Conservation (phyloP, 768 basidiomycete genomes). For the Tulasnella sp. region DNA sequence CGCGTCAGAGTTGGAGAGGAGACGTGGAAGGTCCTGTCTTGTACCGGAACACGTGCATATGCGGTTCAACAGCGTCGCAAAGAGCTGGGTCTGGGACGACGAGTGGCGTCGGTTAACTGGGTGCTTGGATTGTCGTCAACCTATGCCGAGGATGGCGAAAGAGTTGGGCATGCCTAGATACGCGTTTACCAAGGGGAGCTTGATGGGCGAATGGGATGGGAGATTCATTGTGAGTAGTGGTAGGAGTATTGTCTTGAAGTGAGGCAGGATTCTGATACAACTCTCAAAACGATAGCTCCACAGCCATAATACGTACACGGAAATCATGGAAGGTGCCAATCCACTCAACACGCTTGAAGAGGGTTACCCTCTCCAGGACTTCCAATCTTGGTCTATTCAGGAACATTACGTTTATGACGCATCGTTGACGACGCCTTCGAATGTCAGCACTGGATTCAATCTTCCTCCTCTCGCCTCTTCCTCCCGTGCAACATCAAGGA, state of each 20-base stretch:
- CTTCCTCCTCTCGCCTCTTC: background rate
- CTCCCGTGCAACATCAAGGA: background rate
- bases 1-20: too few relatives aligned
- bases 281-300: background rate
- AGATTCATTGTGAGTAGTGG: slow-evolving; percentile 15
- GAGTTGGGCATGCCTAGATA: slow-evolving; percentile 10
- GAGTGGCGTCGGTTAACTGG: background rate
- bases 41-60: background rate
- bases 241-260: background rate
- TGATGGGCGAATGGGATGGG: slow-evolving; percentile 20
- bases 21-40: background rate
- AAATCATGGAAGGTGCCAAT: slow-evolving; percentile 5
- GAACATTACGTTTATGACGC: slow-evolving; percentile 2
- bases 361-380: background rate
- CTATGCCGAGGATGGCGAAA: background rate
- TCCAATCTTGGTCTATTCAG: slow-evolving; percentile 3
- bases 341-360: slow-evolving; percentile 10
- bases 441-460: background rate
- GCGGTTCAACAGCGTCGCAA: background rate
- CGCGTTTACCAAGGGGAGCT: slow-evolving; percentile 4
- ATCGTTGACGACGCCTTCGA: background rate
- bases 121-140: background rate
- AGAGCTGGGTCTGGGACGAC: slow-evolving; percentile 6
- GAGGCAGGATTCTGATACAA: background rate
- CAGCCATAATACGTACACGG: background rate